phyloP scores from a whole-genome alignment of 257 asterid genomes.

The Avicennia marina region DNA sequence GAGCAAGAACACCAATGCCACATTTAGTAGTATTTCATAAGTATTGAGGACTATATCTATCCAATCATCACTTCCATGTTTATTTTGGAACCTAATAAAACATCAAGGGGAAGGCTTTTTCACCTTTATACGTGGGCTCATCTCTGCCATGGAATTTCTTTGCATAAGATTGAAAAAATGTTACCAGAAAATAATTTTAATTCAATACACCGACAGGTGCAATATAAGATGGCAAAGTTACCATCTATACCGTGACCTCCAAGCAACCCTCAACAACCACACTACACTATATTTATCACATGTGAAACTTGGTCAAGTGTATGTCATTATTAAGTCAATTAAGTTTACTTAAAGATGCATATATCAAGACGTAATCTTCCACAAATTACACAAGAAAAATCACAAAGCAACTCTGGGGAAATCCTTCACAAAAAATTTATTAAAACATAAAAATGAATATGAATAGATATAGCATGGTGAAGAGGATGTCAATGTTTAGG shows the following conservation, averaged over 20 bases:
- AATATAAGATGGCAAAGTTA: neutral
- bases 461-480: constrained; percentile 1
- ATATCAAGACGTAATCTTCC: too few species aligned
- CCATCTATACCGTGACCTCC: neutral
- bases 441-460: constrained; percentile 5
- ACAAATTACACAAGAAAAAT: too few species aligned
- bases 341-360: too few species aligned
- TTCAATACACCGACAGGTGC: neutral
- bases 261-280: constrained; percentile 1
- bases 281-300: constrained; percentile 3
- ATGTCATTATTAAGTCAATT: too few species aligned
- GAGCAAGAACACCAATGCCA: too few species aligned
- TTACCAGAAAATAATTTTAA: neutral
- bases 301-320: too few species aligned
- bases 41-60: too few species aligned
- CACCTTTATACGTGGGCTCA: neutral
- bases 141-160: neutral
- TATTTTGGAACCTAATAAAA: too few species aligned
- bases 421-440: neutral
- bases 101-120: too few species aligned
- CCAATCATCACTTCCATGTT: too few species aligned
- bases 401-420: neutral
- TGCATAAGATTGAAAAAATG: neutral
- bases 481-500: neutral
- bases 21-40: too few species aligned